Evolutionary conservation across 345 rosid genomes (phyloP).

Genomic region (Rubroshorea leprosula): DNA sequence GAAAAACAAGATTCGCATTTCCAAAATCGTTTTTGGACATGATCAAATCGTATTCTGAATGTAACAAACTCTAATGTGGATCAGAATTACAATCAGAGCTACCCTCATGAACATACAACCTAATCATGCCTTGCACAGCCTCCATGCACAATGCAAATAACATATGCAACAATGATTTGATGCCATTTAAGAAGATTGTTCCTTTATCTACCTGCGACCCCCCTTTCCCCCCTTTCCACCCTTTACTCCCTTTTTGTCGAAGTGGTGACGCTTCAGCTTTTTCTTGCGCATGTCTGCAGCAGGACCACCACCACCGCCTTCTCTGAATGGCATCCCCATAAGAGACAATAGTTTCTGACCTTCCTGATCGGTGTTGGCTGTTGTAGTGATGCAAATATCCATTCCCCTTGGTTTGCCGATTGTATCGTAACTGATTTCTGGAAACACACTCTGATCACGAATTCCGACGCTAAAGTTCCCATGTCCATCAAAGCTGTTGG

Average conservation of each 20-base stretch:
- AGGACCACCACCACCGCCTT: constrained; percentile 36
- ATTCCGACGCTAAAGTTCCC: constrained; percentile 89
- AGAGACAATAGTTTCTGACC: constrained; percentile 69
- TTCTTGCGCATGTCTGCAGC: constrained; percentile 42
- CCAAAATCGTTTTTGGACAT: no score
- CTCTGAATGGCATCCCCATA: constrained; percentile 97
- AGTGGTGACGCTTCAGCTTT: constrained; percentile 78
- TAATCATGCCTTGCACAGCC: no score
- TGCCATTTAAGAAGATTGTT: no score
- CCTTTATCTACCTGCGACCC: constrained; percentile 41
- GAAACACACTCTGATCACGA: constrained; percentile 81
- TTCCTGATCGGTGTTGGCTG: constrained; percentile 78
- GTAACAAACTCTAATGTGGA: no score
- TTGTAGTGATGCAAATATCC: constrained; percentile 88
- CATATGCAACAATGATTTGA: background rate
- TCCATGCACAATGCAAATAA: no score
- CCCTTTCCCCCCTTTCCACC: constrained; percentile 26
- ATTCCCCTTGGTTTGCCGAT: constrained; percentile 75
- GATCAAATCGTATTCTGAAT: no score
- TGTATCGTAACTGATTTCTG: constrained; percentile 67
- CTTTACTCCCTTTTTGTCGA: constrained; percentile 41
- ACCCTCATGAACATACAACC: no score
- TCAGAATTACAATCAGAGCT: no score
- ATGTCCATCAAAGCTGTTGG: constrained; percentile 88
- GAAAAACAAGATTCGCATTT: no score